Evolutionary conservation across 768 basidiomycete species (phyloP).

Genomic region (Boletus speciosus): DNA sequence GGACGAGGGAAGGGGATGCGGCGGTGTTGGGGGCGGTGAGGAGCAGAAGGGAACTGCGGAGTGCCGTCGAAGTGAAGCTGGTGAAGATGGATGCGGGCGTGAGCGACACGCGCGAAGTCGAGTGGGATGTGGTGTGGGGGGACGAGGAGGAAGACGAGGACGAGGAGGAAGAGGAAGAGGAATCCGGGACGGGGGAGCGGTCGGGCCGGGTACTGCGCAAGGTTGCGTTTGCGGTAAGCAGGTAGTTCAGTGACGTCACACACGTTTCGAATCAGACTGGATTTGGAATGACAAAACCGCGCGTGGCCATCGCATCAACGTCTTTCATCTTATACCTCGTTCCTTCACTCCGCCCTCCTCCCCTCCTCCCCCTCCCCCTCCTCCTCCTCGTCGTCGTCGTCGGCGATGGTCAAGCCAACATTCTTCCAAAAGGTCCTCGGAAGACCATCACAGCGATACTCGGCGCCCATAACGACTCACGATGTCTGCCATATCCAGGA

Average conservation of each 20-base stretch:
- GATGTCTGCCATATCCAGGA: conserved; percentile 5
- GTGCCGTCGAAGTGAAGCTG: conserved; percentile 45
- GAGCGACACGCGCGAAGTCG: conserved; percentile 41
- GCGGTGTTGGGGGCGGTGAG: conserved; percentile 44
- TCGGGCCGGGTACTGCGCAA: conserved; percentile 34
- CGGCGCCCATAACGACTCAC: conserved; percentile 20
- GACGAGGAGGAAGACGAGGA: conserved; percentile 40
- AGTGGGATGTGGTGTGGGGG: conserved; percentile 36
- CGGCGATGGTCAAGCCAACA: conserved; percentile 51
- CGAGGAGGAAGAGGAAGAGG: conserved; percentile 34
- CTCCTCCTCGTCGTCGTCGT: not conserved
- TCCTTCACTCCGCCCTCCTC: not conserved
- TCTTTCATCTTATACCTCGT: not conserved
- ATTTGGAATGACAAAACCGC: conserved; percentile 22
- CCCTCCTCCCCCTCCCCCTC: not conserved
- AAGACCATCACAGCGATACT: conserved; percentile 62
- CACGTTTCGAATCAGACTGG: conserved; percentile 15
- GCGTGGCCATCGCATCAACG: conserved; percentile 6
- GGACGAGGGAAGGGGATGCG: conserved; percentile 39
- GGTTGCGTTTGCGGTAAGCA: conserved; percentile 45
- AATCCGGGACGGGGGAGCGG: conserved; percentile 23
- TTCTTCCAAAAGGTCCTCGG: conserved; percentile 59
- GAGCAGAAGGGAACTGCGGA: conserved; percentile 68
- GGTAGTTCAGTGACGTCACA: conserved; percentile 19
- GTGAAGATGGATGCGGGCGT: conserved; percentile 48